Base-by-base conservation (phyloP, 2,329 filamentous ascomycete genomes). In the Venturia effusa region DNA sequence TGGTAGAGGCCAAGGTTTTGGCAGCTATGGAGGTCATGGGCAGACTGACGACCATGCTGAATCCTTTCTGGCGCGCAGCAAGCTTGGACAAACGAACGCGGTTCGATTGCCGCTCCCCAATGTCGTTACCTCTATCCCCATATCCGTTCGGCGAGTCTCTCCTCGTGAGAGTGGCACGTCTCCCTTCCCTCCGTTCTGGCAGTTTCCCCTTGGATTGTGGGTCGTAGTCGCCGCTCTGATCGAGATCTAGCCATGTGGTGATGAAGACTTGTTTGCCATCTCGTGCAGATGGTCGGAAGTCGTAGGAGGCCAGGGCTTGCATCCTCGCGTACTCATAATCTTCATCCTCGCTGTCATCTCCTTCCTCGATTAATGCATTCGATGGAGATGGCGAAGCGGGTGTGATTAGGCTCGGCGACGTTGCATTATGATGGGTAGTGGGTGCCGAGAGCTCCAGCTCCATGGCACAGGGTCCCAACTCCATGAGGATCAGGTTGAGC, bases 211-310 rank as follows among this genome's bases (percentile, higher is more conserved):
- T 13, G 19, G 11, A n/a, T 27, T 17, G 34, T 41, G 60, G 60
- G 45, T 62, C 41, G 30, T 62, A 62, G 40, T 62, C 32, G 24
- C 60, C 60, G 43, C 60, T 62, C 24, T 51, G n/a, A n/a, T 62
- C 60, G 6, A n/a, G 4, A 32, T 62, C 60, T n/a, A 15, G 24
- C 41, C 41, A 62, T 27, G 60, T 62, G 24, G 48, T 55, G 17
- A 62, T 17, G 13, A 45, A 27, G 32, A 37, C 41, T 15, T 11
- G n/a, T 27, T 51, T 62, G 2, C 41, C 60, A 2, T 45, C 60
- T 30, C 60, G 60, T 7, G 19, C 41, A 62, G 59, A 40, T 60
- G 34, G 59, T 6, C 59, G 59, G 5, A 60, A 43, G 15, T 60
- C 59, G 27, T 60, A 60, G 11, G 51, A 34, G 19, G 30, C 51